A percentile compares a stretch with the other conserved stretches of the same genome.
Conservation (phyloP, 805 yeast species). For the Yamadazyma philogaea region DNA sequence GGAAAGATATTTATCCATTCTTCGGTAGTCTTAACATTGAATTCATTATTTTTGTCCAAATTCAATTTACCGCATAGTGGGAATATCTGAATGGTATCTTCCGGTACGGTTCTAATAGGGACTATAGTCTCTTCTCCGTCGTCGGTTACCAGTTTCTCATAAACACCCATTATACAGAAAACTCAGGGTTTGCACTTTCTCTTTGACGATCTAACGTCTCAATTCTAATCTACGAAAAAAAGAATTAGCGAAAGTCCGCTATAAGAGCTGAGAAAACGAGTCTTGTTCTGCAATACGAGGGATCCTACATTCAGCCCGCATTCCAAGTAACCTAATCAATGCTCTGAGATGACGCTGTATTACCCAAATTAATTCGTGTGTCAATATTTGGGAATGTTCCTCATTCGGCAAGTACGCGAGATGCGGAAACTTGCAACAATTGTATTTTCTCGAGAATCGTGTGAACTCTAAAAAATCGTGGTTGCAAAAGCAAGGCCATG, state of each 20-base stretch:
- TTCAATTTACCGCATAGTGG: slow-evolving; percentile 29
- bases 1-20: slow-evolving; percentile 43
- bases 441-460: neutral
- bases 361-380: neutral
- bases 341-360: slow-evolving; percentile 1
- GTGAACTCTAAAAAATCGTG: neutral
- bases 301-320: too few species aligned
- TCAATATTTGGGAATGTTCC: slow-evolving; percentile 3
- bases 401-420: neutral
- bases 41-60: slow-evolving; percentile 9
- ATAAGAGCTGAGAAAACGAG: too few species aligned
- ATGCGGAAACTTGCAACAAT: neutral
- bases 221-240: neutral
- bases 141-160: slow-evolving; percentile 37
- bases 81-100: slow-evolving; percentile 16
- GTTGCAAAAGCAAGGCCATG: too few species aligned
- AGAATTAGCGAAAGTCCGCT: neutral
- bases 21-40: slow-evolving; percentile 12
- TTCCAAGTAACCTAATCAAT: neutral
- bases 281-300: too few species aligned
- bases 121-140: slow-evolving; percentile 13
- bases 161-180: slow-evolving; percentile 30
- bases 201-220: neutral
- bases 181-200: neutral
- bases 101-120: neutral